These are phyloP conservation scores for Phytophthora fragariaefolia DNA, from an alignment of 352 stramenopile genomes.

Conservation along the genomic window DNA sequence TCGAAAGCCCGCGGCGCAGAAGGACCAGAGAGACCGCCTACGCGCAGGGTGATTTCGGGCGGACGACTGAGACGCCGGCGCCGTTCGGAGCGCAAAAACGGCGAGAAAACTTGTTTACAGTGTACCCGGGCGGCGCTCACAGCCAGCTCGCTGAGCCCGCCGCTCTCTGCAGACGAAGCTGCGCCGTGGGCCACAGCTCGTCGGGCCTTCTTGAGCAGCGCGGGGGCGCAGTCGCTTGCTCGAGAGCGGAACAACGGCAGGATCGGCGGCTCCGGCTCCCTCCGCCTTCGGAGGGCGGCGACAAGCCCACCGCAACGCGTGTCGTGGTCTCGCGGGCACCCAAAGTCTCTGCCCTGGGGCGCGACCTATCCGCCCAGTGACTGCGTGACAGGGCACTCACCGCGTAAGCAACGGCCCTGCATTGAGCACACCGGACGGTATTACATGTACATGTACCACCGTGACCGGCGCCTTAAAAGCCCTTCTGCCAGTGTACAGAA, in stretches of 20 bases:
- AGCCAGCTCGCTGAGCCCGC: neutral
- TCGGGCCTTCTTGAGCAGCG: slow-evolving; percentile 23
- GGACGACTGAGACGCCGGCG: slow-evolving; percentile 16
- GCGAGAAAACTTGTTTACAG: neutral
- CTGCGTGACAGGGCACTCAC: slow-evolving; percentile 12
- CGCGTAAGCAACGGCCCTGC: neutral
- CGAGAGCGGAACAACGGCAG: slow-evolving; percentile 33
- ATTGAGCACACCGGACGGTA: neutral
- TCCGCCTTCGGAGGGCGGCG: slow-evolving; percentile 14
- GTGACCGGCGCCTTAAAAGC: no score
- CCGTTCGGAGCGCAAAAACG: neutral
- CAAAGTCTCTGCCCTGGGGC: neutral
- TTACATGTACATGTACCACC: no score
- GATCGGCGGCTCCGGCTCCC: slow-evolving; percentile 27
- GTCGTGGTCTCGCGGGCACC: slow-evolving; percentile 19
- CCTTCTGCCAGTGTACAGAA: no score
- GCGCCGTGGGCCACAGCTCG: slow-evolving; percentile 13
- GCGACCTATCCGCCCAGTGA: slow-evolving; percentile 3
- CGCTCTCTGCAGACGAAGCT: slow-evolving; percentile 10
- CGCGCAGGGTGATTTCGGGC: slow-evolving; percentile 20
- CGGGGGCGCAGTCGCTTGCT: slow-evolving; percentile 31
- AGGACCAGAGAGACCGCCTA: neutral
- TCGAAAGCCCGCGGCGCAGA: slow-evolving; percentile 3
- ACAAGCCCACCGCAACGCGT: slow-evolving; percentile 16
- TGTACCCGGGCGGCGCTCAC: no score